phyloP scores from a whole-genome alignment of 1,284 basidiomycete species.

The Ganoderma lingzhi region DNA sequence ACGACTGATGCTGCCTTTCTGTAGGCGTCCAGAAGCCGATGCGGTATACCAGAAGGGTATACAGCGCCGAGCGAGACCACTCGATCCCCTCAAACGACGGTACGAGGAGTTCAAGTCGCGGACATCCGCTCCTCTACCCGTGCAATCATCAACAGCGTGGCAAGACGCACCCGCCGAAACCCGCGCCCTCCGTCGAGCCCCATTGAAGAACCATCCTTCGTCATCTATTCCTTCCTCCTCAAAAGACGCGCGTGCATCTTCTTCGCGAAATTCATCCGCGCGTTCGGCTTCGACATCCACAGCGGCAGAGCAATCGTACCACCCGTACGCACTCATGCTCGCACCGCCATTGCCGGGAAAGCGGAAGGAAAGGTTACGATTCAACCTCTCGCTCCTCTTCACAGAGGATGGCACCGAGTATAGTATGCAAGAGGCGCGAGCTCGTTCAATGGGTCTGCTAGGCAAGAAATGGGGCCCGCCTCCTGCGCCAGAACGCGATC shows the following conservation, averaged over 20 bases:
- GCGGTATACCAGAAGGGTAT: constrained; percentile 88
- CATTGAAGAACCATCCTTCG: constrained; percentile 57
- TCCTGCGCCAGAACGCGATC: constrained; percentile 53
- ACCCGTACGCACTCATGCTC: constrained; percentile 73
- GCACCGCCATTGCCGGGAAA: constrained; percentile 71
- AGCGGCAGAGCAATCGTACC: constrained; percentile 27
- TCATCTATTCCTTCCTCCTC: constrained; percentile 14
- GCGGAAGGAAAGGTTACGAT: constrained; percentile 72
- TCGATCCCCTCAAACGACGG: constrained; percentile 86
- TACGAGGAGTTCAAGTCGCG: constrained; percentile 82
- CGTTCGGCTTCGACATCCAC: constrained; percentile 28
- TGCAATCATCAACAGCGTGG: constrained; percentile 37
- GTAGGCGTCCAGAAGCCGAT: constrained; percentile 72
- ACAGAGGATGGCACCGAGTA: constrained; percentile 75
- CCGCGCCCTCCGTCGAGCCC: constrained; percentile 58
- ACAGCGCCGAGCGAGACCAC: constrained; percentile 80
- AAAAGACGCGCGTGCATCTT: constrained; percentile 7
- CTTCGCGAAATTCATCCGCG: constrained; percentile 5
- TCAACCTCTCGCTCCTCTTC: constrained; percentile 73
- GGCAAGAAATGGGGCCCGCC: constrained; percentile 84
- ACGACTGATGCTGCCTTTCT: background rate
- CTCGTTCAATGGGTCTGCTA: constrained; percentile 78
- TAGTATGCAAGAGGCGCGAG: constrained; percentile 77
- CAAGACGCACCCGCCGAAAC: constrained; percentile 42
- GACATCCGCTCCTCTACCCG: constrained; percentile 40